These are phyloP conservation scores for Astrothelium subdiscretum DNA, from an alignment of 495 filamentous ascomycete genomes.

Conservation along the genomic window DNA sequence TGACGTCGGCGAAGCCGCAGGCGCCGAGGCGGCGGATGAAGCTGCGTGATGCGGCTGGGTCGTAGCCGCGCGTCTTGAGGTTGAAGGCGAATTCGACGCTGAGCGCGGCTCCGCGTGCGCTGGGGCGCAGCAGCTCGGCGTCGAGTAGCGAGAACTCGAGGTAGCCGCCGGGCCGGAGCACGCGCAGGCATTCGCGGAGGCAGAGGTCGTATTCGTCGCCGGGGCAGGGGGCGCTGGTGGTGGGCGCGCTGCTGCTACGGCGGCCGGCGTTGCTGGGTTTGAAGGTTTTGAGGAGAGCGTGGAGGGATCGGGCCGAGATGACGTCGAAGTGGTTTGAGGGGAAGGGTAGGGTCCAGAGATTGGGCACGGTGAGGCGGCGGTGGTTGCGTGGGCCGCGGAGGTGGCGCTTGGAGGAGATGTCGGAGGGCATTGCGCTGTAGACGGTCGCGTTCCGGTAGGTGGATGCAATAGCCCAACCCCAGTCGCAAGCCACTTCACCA, in stretches of 20 bases:
- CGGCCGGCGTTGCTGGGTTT: slow-evolving; percentile 12
- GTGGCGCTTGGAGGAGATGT: slow-evolving; percentile 39
- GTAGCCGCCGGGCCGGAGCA: slow-evolving; percentile 84
- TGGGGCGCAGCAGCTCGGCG: slow-evolving; percentile 74
- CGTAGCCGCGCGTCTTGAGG: slow-evolving; percentile 77
- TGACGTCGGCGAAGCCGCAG: slow-evolving; percentile 64
- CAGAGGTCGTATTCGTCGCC: slow-evolving; percentile 82
- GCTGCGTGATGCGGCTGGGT: slow-evolving; percentile 65
- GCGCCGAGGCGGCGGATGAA: slow-evolving; percentile 65
- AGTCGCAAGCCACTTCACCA: slow-evolving; percentile 75
- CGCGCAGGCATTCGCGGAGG: slow-evolving; percentile 73
- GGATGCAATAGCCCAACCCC: slow-evolving; percentile 86
- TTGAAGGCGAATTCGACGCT: slow-evolving; percentile 82
- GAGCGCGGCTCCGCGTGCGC: slow-evolving; percentile 62
- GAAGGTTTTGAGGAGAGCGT: slow-evolving; percentile 59
- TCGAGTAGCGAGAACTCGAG: slow-evolving; percentile 85
- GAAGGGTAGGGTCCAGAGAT: slow-evolving; percentile 75
- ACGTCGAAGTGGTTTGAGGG: slow-evolving; percentile 81
- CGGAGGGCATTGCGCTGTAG: slow-evolving; percentile 62
- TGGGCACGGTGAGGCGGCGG: slow-evolving; percentile 59
- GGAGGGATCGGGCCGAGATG: slow-evolving; percentile 80
- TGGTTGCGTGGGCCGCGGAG: slow-evolving; percentile 82
- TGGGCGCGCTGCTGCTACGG: slow-evolving; percentile 40
- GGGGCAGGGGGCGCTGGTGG: slow-evolving; percentile 6
- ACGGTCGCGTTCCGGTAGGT: slow-evolving; percentile 75